Percentiles rank a stretch among this genome's conserved stretches.
These are phyloP conservation scores for Flaveria trinervia DNA, from an alignment of 129 eudicot species.

Conservation along the genomic window DNA sequence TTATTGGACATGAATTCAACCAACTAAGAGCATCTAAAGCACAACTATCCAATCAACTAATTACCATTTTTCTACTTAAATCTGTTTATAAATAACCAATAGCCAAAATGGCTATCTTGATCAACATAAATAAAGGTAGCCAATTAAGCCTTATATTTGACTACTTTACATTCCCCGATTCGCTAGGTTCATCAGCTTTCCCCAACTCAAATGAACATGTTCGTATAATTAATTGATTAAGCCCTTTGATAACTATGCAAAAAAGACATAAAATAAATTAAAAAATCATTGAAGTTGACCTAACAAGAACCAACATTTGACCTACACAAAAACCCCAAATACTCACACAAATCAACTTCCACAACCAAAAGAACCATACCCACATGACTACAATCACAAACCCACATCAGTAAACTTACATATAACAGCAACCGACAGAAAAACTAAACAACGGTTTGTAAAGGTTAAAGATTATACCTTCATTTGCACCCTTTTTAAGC, in stretches of 20 bases:
- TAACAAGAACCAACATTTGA: constrained; percentile 12
- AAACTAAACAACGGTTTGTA: not conserved
- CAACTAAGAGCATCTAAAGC: not conserved
- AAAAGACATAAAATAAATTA: not conserved
- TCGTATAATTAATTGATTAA: not conserved
- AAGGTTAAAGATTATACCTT: constrained; percentile 43
- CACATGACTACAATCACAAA: not conserved
- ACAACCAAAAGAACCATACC: not conserved
- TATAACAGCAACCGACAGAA: no score
- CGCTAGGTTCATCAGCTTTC: not conserved
- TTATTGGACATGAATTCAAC: not conserved
- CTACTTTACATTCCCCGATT: not conserved
- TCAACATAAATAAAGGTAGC: not conserved
- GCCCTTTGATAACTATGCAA: not conserved
- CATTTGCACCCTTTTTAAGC: constrained; percentile 81
- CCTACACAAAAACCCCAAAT: constrained; percentile 1
- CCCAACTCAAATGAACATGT: not conserved
- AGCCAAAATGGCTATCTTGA: not conserved
- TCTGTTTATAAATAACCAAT: not conserved
- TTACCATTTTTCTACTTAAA: not conserved
- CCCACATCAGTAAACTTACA: no score
- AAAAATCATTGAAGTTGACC: constrained; percentile 13
- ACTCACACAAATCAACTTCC: constrained; percentile 4
- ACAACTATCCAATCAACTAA: not conserved
- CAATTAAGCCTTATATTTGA: not conserved